A percentile compares a stretch with the other conserved stretches of the same genome.
Evolutionary conservation across 148 eudicot genomes (phyloP).

Genomic region (Nepenthes gracilis): DNA sequence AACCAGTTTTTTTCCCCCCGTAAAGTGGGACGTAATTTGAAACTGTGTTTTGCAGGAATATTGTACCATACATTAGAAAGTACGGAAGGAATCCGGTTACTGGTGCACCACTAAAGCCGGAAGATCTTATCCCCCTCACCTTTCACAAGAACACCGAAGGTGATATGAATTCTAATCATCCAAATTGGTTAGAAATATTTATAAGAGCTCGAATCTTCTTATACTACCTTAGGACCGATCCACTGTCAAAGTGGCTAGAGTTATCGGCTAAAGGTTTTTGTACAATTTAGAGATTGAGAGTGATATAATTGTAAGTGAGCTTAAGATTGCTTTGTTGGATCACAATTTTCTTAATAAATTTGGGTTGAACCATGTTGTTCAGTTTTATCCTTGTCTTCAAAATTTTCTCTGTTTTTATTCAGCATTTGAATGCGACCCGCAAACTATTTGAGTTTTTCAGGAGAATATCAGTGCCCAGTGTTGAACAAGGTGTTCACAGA

Average conservation of each 20-base stretch:
- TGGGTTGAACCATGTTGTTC: too few relatives aligned
- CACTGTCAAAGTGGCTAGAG: too few relatives aligned
- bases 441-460: constrained; percentile 14
- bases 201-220: too few relatives aligned
- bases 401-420: constrained; percentile 1
- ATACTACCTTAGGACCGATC: too few relatives aligned
- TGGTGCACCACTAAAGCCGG: constrained; percentile 62
- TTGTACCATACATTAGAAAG: constrained; percentile 71
- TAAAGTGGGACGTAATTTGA: background rate
- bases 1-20: constrained; percentile 1
- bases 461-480: constrained; percentile 91
- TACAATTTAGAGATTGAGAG: too few relatives aligned
- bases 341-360: too few relatives aligned
- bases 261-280: too few relatives aligned
- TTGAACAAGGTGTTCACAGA: constrained; percentile 95
- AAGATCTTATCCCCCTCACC: constrained; percentile 68
- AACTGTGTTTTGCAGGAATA: constrained; percentile 38
- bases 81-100: constrained; percentile 88
- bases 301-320: too few relatives aligned
- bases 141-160: constrained; percentile 93
- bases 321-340: too few relatives aligned
- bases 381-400: too few relatives aligned
- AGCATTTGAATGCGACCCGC: background rate
- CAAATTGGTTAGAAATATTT: background rate
- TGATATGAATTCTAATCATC: constrained; percentile 6